Percentiles rank a stretch among this genome's conserved stretches.
Conservation (phyloP, 306 rosid species). For the Trichosanthes truncata region DNA sequence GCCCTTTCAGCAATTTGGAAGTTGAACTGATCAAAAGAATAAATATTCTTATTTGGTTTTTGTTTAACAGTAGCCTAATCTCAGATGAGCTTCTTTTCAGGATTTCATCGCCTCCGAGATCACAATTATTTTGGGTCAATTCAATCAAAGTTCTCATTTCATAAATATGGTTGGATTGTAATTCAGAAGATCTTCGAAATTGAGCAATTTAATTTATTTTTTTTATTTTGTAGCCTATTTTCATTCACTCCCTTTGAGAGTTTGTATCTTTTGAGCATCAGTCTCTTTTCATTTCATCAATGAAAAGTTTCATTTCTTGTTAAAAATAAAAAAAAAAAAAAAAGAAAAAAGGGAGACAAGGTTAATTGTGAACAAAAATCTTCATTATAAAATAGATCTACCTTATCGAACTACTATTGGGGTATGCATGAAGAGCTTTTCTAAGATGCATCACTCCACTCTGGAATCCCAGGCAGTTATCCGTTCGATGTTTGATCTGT, state of each 20-base stretch:
- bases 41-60: not conserved
- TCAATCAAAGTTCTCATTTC: not conserved
- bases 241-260: not conserved
- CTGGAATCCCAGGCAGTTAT: conserved; percentile 39
- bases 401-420: conserved; percentile 66
- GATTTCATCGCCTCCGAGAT: not conserved
- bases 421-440: conserved; percentile 79
- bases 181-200: not conserved
- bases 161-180: not conserved
- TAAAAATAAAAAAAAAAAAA: no score
- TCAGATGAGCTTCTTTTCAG: not conserved
- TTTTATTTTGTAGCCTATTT: not conserved
- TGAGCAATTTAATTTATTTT: not conserved
- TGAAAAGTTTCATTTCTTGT: no score
- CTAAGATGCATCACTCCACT: conserved; percentile 66
- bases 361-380: not conserved
- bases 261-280: not conserved
- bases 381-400: conserved; percentile 14
- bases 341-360: not conserved
- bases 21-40: not conserved
- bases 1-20: not conserved
- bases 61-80: not conserved
- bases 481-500: conserved; percentile 59
- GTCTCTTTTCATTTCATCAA: no score
- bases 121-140: not conserved